Base-by-base conservation (phyloP, 2,329 filamentous ascomycete genomes). In the Colletotrichum euphorbiae region DNA sequence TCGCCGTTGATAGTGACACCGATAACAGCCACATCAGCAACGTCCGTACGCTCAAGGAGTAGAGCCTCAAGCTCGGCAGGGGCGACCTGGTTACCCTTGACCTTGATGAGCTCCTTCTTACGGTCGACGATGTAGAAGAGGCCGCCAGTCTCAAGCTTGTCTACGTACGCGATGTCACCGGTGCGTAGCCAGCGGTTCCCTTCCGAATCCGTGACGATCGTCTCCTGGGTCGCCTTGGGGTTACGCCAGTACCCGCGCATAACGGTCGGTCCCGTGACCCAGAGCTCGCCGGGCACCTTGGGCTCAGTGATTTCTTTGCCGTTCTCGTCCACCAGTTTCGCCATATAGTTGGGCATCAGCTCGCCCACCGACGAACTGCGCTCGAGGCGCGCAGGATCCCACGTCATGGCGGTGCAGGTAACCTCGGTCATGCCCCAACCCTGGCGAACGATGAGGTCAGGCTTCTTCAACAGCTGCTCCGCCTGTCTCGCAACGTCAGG, bases 361-460 rank as follows among this genome's bases (percentile, higher is more conserved):
- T 91, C 88, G 56, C 91, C 92, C 2, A 94, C 91, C 3, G 83
- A 77, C 1, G 74, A 67, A 73, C 83, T 73, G 77, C 78, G 33
- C 2, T 75, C 70, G 4, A 78, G 79, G 5, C 74, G 77, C 1
- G 74, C 80, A 0, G 89, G 86, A 70, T 91, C 83, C 85, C 89
- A 94, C 6, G 84, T 84, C 12, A 92, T 84, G 17, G 87, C 83
- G 0, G 90, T 89, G 77, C 93, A 95, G 0, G 93, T 96, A 3
- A 86, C 80, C 76, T 96, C 93, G 1, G 93, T 96, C 93, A 97
- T 95, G 5, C 93, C 93, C 91, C 92, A 97, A 4, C 92, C 93
- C 77, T 95, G 93, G 75, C 81, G 80, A 12, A 85, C 71, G 2
- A 71, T 60, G 7, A 84, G 62, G 1, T 75, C 72, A 3, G 74